phyloP scores from a whole-genome alignment of 148 eudicot genomes.

The Silene latifolia region DNA sequence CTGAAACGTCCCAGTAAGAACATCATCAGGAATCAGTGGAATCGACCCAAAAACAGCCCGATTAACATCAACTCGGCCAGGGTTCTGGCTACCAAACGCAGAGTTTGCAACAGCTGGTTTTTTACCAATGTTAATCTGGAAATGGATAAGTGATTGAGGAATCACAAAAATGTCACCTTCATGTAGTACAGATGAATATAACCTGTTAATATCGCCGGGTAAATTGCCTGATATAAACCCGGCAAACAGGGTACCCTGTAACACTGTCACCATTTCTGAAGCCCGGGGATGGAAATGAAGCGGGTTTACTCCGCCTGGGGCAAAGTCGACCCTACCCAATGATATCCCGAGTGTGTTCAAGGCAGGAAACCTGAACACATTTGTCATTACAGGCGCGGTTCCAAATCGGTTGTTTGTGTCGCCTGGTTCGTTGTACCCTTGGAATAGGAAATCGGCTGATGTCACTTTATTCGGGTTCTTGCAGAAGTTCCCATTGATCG shows the following conservation, averaged over 20 bases:
- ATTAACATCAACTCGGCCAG: conserved; percentile 15
- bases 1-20: conserved; percentile 11
- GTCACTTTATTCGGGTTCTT: conserved; percentile 17
- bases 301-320: conserved; percentile 19
- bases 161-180: conserved; percentile 12
- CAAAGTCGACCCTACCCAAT: conserved; percentile 15
- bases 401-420: conserved; percentile 16
- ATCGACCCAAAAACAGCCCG: conserved; percentile 12
- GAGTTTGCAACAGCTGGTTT: conserved; percentile 7
- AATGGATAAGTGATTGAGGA: conserved; percentile 13
- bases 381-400: conserved; percentile 5
- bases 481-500: conserved; percentile 18
- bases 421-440: conserved; percentile 14
- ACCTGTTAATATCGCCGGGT: not conserved
- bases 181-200: not conserved
- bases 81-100: conserved; percentile 14
- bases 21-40: not conserved
- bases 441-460: conserved; percentile 15
- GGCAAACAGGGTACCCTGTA: conserved; percentile 13
- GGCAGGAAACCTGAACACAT: conserved; percentile 12
- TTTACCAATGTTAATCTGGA: conserved; percentile 4
- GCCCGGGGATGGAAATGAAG: conserved; percentile 22
- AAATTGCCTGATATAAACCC: conserved; percentile 13
- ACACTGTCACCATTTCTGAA: conserved; percentile 12
- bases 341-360: conserved; percentile 19